Conservation (phyloP, 73 alveolate species). For the Uronychia binucleata region DNA sequence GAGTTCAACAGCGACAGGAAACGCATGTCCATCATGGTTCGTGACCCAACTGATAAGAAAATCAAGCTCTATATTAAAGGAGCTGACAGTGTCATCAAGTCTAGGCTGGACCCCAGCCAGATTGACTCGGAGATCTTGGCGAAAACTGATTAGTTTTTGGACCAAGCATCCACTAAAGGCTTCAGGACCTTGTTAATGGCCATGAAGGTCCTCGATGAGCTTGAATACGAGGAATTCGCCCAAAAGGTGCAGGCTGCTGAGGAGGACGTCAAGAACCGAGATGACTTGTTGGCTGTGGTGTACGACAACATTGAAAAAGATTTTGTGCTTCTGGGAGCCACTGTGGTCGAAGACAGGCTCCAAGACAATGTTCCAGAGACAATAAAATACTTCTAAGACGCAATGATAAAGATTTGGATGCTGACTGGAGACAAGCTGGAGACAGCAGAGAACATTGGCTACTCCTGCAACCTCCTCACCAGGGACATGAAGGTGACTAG, state of each 20-base stretch:
- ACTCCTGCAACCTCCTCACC: slow-evolving; percentile 88
- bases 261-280: slow-evolving; percentile 60
- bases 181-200: slow-evolving; percentile 93
- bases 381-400: slow-evolving; percentile 82
- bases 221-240: slow-evolving; percentile 80
- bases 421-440: slow-evolving; percentile 98
- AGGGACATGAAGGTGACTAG: slow-evolving; percentile 79
- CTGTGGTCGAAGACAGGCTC: slow-evolving; percentile 97
- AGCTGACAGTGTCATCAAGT: slow-evolving; percentile 73
- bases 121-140: slow-evolving; percentile 35
- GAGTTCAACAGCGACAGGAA: slow-evolving; percentile 94
- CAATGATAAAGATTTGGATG: slow-evolving; percentile 91
- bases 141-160: slow-evolving; percentile 68
- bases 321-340: slow-evolving; percentile 91
- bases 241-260: slow-evolving; percentile 82
- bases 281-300: slow-evolving; percentile 73
- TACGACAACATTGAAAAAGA: slow-evolving; percentile 89
- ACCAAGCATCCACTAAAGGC: slow-evolving; percentile 75
- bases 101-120: slow-evolving; percentile 57
- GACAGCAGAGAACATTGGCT: slow-evolving; percentile 97
- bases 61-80: slow-evolving; percentile 78
- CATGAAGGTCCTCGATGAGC: slow-evolving; percentile 82
- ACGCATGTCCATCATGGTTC: slow-evolving; percentile 87
- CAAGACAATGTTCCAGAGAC: slow-evolving; percentile 97
- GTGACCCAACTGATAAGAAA: slow-evolving; percentile 75